phyloP scores from a whole-genome alignment of 768 basidiomycete genomes.

The Mycena leptocephala region DNA sequence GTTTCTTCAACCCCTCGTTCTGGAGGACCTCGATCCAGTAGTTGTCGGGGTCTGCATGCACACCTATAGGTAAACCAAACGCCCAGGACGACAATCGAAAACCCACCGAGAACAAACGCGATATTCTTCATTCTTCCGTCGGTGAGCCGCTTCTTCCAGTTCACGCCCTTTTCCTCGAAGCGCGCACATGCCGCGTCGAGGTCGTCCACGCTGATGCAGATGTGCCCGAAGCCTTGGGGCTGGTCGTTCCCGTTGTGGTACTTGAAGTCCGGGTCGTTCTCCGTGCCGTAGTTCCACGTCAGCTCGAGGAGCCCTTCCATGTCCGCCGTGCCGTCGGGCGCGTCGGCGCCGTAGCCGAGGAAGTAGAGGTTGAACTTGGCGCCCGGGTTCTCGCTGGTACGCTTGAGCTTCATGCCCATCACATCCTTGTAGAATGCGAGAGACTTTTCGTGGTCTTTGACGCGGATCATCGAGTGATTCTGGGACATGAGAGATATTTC shows the following conservation, averaged over 20 bases:
- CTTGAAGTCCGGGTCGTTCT: slow-evolving; percentile 81
- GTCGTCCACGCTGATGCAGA: slow-evolving; percentile 88
- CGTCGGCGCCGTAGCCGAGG: slow-evolving; percentile 75
- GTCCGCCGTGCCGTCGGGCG: slow-evolving; percentile 53
- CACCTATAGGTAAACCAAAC: neutral
- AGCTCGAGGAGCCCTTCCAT: slow-evolving; percentile 79
- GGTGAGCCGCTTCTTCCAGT: slow-evolving; percentile 88
- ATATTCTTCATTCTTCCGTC: slow-evolving; percentile 92
- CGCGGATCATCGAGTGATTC: slow-evolving; percentile 94
- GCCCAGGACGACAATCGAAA: neutral
- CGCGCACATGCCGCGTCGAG: slow-evolving; percentile 88
- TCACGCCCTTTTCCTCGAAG: slow-evolving; percentile 87
- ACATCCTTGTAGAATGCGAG: slow-evolving; percentile 85
- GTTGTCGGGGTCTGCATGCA: slow-evolving; percentile 77
- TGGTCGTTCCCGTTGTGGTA: slow-evolving; percentile 93
- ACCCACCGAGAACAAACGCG: slow-evolving; percentile 81
- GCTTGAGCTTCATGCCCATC: slow-evolving; percentile 82
- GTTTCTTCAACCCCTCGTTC: slow-evolving; percentile 30
- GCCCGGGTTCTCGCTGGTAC: slow-evolving; percentile 54
- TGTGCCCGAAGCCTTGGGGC: slow-evolving; percentile 91
- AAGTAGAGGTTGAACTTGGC: slow-evolving; percentile 86
- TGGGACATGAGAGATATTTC: slow-evolving; percentile 60
- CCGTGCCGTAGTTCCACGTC: slow-evolving; percentile 93
- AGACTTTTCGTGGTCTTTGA: slow-evolving; percentile 89
- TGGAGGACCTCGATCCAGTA: slow-evolving; percentile 49